These are phyloP conservation scores for Ascochyta clinopodiicola DNA, from an alignment of 2,329 filamentous ascomycete genomes.

Conservation along the genomic window DNA sequence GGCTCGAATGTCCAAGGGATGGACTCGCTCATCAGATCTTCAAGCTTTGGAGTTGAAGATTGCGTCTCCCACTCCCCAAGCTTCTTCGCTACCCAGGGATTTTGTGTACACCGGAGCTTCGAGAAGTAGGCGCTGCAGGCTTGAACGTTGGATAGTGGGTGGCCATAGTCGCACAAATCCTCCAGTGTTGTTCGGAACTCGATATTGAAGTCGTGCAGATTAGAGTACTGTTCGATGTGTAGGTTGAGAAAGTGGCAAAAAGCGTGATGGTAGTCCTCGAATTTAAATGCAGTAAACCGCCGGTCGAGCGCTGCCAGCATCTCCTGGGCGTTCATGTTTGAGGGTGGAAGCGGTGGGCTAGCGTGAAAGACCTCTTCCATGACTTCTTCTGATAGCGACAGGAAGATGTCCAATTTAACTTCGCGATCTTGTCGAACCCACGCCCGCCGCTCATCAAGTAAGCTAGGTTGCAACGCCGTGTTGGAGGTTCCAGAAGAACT, in stretches of 20 bases:
- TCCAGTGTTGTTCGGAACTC: slow-evolving; percentile 43
- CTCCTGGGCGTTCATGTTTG: slow-evolving; percentile 39
- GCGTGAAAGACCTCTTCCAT: slow-evolving; percentile 47
- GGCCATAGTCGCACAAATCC: slow-evolving; percentile 44
- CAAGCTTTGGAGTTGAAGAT: slow-evolving; percentile 26
- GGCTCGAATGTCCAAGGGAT: slow-evolving; percentile 42
- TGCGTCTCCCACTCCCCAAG: slow-evolving; percentile 41
- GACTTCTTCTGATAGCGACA: slow-evolving; percentile 46
- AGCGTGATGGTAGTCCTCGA: slow-evolving; percentile 46
- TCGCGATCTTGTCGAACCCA: slow-evolving; percentile 47
- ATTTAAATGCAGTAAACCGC: slow-evolving; percentile 38
- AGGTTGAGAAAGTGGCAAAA: slow-evolving; percentile 49
- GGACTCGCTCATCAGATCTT: slow-evolving; percentile 39
- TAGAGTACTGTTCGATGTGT: slow-evolving; percentile 43
- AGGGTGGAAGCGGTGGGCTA: slow-evolving; percentile 43
- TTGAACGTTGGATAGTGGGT: slow-evolving; percentile 43
- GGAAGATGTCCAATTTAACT: slow-evolving; percentile 47
- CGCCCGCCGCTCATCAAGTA: slow-evolving; percentile 43
- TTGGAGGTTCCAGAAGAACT: slow-evolving; percentile 25
- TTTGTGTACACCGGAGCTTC: slow-evolving; percentile 47
- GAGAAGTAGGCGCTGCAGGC: slow-evolving; percentile 49
- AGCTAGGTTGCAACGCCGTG: slow-evolving; percentile 35
- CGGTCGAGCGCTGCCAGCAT: slow-evolving; percentile 42
- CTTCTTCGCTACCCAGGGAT: slow-evolving; percentile 45
- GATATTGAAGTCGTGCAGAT: slow-evolving; percentile 43